A percentile compares a stretch with the other conserved stretches of the same genome.
These are phyloP conservation scores for Liriodendron chinense DNA, from an alignment of 164 flowering plant genomes.

Conservation along the genomic window DNA sequence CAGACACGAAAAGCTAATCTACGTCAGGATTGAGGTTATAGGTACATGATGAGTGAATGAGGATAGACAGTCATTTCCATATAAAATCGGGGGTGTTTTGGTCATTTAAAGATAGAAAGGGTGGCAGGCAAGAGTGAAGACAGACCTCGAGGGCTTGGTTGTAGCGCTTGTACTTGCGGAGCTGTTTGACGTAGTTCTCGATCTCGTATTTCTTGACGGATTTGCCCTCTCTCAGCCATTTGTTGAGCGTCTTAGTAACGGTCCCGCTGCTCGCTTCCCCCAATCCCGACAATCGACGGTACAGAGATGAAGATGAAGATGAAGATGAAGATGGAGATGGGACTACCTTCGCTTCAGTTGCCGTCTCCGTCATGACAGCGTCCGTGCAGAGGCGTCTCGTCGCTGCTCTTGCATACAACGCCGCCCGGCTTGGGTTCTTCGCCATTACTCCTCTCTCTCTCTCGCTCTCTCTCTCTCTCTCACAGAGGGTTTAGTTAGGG, in stretches of 20 bases:
- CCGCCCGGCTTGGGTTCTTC: neutral
- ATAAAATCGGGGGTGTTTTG: neutral
- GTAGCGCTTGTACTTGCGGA: slow-evolving; percentile 43
- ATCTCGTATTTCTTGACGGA: slow-evolving; percentile 34
- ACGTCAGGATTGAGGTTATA: too few relatives aligned
- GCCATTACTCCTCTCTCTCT: neutral
- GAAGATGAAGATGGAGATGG: neutral
- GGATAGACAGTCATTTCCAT: too few relatives aligned
- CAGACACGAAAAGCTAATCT: too few relatives aligned
- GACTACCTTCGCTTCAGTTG: neutral
- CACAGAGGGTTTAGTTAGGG: neutral
- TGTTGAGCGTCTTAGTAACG: slow-evolving; percentile 34
- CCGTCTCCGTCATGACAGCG: neutral
- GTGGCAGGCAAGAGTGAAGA: neutral
- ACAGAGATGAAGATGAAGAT: slow-evolving; percentile 18
- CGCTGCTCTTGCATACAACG: neutral
- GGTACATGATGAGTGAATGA: too few relatives aligned
- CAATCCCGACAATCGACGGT: slow-evolving; percentile 43
- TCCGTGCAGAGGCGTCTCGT: slow-evolving; percentile 7
- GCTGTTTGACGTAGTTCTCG: slow-evolving; percentile 35
- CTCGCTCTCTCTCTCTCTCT: neutral
- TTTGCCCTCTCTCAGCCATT: slow-evolving; percentile 42
- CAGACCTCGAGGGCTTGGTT: slow-evolving; percentile 62
- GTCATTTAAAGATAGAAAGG: neutral
- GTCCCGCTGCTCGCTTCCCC: slow-evolving; percentile 26